Evolutionary conservation across 176 grass and related monocot species (phyloP).

Genomic region (Ensete ventricosum): DNA sequence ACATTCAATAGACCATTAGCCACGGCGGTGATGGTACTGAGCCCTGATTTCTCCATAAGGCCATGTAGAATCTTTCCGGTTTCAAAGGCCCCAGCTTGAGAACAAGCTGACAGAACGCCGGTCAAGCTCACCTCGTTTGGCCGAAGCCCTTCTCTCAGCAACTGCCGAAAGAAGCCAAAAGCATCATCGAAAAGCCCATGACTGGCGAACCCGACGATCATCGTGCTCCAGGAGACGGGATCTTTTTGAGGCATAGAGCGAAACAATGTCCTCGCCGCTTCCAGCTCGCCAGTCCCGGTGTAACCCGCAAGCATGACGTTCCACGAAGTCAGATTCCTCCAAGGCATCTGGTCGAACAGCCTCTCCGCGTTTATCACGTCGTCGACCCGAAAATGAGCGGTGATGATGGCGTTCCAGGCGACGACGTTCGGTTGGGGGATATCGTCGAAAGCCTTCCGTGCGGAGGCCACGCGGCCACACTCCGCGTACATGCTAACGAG

Average conservation of each 20-base stretch:
- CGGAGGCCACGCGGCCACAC: neutral
- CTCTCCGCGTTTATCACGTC: neutral
- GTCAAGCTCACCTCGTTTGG: conserved; percentile 23
- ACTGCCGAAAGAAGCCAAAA: conserved; percentile 16
- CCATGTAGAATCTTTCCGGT: conserved; percentile 11
- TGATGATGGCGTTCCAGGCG: conserved; percentile 15
- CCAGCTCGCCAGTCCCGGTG: conserved; percentile 8
- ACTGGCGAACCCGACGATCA: conserved; percentile 20
- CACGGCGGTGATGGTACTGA: conserved; percentile 1
- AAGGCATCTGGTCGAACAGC: conserved; percentile 13
- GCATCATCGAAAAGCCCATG: conserved; percentile 12
- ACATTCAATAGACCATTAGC: conserved; percentile 14
- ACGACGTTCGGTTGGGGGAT: conserved; percentile 21
- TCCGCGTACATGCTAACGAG: conserved; percentile 19
- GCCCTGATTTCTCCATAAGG: conserved; percentile 2
- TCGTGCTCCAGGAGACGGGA: conserved; percentile 17
- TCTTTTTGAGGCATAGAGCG: conserved; percentile 10
- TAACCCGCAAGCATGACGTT: conserved; percentile 29
- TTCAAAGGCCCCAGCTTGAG: conserved; percentile 25
- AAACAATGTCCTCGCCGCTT: conserved; percentile 5
- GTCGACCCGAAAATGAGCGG: conserved; percentile 14
- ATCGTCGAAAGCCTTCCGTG: conserved; percentile 18
- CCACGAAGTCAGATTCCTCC: conserved; percentile 25
- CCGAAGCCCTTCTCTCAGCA: conserved; percentile 12
- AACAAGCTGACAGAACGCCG: conserved; percentile 12